Percentiles rank a stretch among this genome's conserved stretches.
phyloP scores from a whole-genome alignment of 2,329 filamentous ascomycete genomes.

The Helotiales sp. region DNA sequence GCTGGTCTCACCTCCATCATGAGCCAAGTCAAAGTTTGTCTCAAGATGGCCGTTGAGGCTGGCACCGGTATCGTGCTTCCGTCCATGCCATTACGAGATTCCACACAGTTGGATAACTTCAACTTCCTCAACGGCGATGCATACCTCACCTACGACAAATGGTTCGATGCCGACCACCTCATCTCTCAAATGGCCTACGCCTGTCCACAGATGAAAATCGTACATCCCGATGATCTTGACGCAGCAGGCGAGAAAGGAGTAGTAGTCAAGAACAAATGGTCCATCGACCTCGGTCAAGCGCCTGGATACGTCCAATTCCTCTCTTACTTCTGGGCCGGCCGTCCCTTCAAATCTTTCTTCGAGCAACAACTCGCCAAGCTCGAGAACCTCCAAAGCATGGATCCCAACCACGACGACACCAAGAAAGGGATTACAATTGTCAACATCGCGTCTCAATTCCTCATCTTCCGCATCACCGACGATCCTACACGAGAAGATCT shows the following conservation, averaged over 20 bases:
- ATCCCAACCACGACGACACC: slow-evolving; percentile 11
- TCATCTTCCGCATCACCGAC: slow-evolving; percentile 39
- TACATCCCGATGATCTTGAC: slow-evolving; percentile 31
- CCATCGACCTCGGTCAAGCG: slow-evolving; percentile 26
- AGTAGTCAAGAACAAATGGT: slow-evolving; percentile 27
- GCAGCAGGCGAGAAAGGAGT: slow-evolving; percentile 1
- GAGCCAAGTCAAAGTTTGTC: slow-evolving; percentile 38
- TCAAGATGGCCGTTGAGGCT: slow-evolving; percentile 39
- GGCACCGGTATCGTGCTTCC: slow-evolving; percentile 36
- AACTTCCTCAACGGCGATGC: slow-evolving; percentile 36
- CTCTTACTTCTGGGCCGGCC: slow-evolving; percentile 37
- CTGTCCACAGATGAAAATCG: slow-evolving; percentile 37
- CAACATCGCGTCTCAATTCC: slow-evolving; percentile 34
- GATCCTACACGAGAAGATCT: slow-evolving; percentile 38
- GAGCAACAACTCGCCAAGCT: slow-evolving; percentile 19
- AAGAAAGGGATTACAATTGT: slow-evolving; percentile 35
- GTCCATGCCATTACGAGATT: slow-evolving; percentile 37
- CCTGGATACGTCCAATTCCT: slow-evolving; percentile 28
- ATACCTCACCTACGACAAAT: slow-evolving; percentile 36
- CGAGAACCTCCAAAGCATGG: slow-evolving; percentile 7
- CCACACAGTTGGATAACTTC: slow-evolving; percentile 33
- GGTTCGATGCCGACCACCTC: slow-evolving; percentile 37
- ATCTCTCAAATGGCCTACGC: slow-evolving; percentile 24
- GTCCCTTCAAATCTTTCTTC: slow-evolving; percentile 34
- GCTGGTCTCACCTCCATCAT: slow-evolving; percentile 38